Conservation (phyloP, 2,329 filamentous ascomycete species). For the Ophiostoma himal-ulmi region DNA sequence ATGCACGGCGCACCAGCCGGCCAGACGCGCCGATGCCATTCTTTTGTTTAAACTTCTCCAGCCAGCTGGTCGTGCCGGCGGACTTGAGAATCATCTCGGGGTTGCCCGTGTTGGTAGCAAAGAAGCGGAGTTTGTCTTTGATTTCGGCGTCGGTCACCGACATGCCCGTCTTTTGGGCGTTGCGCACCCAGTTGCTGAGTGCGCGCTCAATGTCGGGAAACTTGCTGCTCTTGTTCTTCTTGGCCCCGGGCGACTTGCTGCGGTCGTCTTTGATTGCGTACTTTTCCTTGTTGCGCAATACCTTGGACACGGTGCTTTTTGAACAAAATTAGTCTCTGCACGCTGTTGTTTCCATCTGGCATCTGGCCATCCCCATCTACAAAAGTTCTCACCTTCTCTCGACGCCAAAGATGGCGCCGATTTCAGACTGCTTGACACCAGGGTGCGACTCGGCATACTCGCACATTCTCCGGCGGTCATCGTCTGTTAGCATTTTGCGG, state of each 20-base stretch:
- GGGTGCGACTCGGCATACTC: constrained; percentile 88
- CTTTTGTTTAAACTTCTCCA: constrained; percentile 94
- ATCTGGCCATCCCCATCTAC: too few species aligned
- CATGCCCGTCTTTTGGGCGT: constrained; percentile 69
- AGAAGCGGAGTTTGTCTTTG: constrained; percentile 74
- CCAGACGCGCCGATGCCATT: constrained; percentile 50
- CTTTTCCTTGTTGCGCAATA: constrained; percentile 88
- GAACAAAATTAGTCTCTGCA: background rate
- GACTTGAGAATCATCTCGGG: constrained; percentile 66
- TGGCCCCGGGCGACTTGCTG: constrained; percentile 65
- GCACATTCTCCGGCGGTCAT: constrained; percentile 89
- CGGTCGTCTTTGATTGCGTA: constrained; percentile 79
- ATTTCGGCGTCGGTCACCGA: constrained; percentile 75
- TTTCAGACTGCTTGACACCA: constrained; percentile 88
- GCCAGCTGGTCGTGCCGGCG: constrained; percentile 68
- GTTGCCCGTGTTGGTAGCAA: constrained; percentile 63
- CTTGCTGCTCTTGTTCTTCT: constrained; percentile 78
- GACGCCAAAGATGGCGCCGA: constrained; percentile 90
- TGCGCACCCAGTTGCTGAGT: constrained; percentile 78
- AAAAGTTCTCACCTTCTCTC: constrained; percentile 70
- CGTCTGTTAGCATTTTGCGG: constrained; percentile 82
- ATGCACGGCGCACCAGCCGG: constrained; percentile 50
- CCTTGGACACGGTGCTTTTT: constrained; percentile 93
- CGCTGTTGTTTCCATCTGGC: background rate
- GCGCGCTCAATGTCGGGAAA: constrained; percentile 87